A percentile compares a stretch with the other conserved stretches of the same genome.
Conservation (phyloP, 2,329 filamentous ascomycete genomes). For the Helicocarpus griseus region DNA sequence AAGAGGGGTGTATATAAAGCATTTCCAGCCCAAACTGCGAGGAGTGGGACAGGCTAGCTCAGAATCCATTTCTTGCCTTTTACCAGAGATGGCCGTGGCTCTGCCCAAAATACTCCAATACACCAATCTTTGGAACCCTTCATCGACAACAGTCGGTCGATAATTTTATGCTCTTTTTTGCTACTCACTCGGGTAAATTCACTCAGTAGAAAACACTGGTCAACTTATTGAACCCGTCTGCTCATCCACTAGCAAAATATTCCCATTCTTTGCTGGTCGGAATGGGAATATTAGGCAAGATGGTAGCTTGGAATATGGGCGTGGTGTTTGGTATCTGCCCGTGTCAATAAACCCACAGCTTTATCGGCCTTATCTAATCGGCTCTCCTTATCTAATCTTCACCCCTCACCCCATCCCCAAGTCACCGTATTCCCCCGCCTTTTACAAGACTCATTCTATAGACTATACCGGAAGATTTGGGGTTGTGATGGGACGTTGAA, state of each 20-base stretch:
- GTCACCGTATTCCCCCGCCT: too few relatives aligned
- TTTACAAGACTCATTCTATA: too few relatives aligned
- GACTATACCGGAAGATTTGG: too few relatives aligned
- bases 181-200: too few relatives aligned
- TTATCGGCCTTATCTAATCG: background rate
- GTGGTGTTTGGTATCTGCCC: background rate
- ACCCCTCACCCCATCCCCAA: too few relatives aligned
- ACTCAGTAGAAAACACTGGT: too few relatives aligned
- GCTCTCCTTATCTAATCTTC: background rate
- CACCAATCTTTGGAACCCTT: slow-evolving; percentile 47
- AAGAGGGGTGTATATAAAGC: slow-evolving; percentile 1
- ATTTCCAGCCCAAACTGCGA: slow-evolving; percentile 14
- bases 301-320: background rate
- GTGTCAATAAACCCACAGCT: background rate
- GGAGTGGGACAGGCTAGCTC: slow-evolving; percentile 61
- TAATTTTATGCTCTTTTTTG: slow-evolving; percentile 25
- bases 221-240: too few relatives aligned
- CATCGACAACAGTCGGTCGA: slow-evolving; percentile 38
- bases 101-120: slow-evolving; percentile 49
- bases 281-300: background rate
- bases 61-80: slow-evolving; percentile 71
- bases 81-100: slow-evolving; percentile 69
- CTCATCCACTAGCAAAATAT: too few relatives aligned
- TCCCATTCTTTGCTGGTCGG: background rate
- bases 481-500: too few relatives aligned